Base-by-base conservation (phyloP, 2,329 filamentous ascomycete species). In the Trichoderma simmonsii region DNA sequence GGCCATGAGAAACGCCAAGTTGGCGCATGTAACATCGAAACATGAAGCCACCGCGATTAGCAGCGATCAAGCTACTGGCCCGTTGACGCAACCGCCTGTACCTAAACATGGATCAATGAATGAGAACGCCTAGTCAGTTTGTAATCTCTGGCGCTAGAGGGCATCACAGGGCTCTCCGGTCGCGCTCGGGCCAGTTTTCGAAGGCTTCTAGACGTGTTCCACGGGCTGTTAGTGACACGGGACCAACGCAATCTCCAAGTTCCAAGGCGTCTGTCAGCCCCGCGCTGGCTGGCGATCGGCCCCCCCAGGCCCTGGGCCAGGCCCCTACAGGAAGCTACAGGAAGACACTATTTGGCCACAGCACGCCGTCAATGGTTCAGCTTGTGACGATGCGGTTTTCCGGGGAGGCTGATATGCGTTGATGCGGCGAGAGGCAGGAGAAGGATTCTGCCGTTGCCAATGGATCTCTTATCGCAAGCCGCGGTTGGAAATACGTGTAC, bases 161-260 rank as follows among this genome's bases (percentile, higher is more conserved):
- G 28, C 36, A 69, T 60, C 65, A 26, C 36, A 24, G 56, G 28
- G 26, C 36, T 24, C 66, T 65, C 62, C 62, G 62, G 32, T 65
- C 24, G 34, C 60, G 64, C 64, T 59, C 64, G 51, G 54, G 30
- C 54, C 56, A 26, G 11, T 32, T 32, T 21, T 69, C 36, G 36
- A 61, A 48, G 54, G 34, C 66, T 69, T 69, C 66, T 69, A 69
- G 66, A 61, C 66, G 56, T 51, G 56, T 69, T 69, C 66, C 56
- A 51, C 30, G 36, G 65, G 65, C 54, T 6, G 15, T 36, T 48
- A 24, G 66, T 69, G 28, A 30, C 66, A 60, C 66, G 51, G 64
- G 48, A n/a, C 60, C 60, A 39, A 30, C 15, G 63, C 63, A 28
- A 14, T 59, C 51, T 39, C 28, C 43, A 56, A 56, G 24, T 48